Evolutionary conservation across 1,284 basidiomycete species (phyloP).

Genomic region (Tilletia setariae): DNA sequence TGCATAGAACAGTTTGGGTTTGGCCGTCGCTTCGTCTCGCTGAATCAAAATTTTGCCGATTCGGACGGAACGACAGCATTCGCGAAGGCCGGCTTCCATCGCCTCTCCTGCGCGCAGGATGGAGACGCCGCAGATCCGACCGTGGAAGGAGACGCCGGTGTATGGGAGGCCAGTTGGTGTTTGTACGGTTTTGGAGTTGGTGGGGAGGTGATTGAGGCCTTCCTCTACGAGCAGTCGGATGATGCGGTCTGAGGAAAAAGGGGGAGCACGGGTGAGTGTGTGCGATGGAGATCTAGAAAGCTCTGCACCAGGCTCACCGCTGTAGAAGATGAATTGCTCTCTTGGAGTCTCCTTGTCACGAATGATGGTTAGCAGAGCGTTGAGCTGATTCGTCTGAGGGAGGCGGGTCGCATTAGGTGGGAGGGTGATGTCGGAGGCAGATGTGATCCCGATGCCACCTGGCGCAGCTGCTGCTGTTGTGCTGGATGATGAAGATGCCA

Average conservation of each 20-base stretch:
- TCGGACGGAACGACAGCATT: conserved; percentile 67
- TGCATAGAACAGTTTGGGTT: conserved; percentile 58
- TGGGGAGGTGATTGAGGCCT: conserved; percentile 87
- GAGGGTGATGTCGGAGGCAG: conserved; percentile 50
- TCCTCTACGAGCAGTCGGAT: conserved; percentile 65
- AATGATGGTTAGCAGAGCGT: conserved; percentile 94
- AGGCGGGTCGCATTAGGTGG: conserved; percentile 80
- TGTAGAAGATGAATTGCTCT: conserved; percentile 94
- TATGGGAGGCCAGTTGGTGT: conserved; percentile 68
- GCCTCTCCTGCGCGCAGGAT: conserved; percentile 57
- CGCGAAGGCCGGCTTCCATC: conserved; percentile 70
- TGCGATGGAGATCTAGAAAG: background rate
- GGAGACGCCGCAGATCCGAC: conserved; percentile 46
- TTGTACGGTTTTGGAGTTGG: conserved; percentile 38
- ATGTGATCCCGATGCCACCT: background rate
- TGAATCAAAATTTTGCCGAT: conserved; percentile 57
- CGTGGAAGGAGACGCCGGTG: conserved; percentile 42
- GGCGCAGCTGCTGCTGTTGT: no score
- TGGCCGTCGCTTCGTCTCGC: conserved; percentile 49
- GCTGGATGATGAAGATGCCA: no score
- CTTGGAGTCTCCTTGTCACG: conserved; percentile 60
- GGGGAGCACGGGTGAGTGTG: background rate
- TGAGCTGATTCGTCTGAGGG: conserved; percentile 70
- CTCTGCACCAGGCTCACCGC: background rate
- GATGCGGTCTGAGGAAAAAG: conserved; percentile 62